A percentile compares a stretch with the other conserved stretches of the same genome.
Evolutionary conservation across 768 basidiomycete species (phyloP).

Genomic region (Kwoniella botswanensis): DNA sequence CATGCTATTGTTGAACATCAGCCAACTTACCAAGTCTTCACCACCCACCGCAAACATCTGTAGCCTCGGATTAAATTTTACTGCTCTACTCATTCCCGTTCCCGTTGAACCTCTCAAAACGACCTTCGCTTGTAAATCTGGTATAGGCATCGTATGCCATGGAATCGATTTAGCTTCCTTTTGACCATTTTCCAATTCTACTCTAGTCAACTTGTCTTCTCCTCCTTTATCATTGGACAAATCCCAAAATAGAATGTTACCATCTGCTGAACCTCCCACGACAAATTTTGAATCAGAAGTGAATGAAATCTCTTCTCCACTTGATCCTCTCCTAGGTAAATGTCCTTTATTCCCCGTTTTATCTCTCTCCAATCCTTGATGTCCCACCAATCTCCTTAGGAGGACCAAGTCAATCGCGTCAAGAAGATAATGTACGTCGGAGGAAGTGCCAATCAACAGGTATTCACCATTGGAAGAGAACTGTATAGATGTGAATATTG

Average conservation of each 20-base stretch:
- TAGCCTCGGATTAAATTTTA: constrained; percentile 84
- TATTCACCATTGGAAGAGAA: constrained; percentile 92
- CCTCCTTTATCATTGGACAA: constrained; percentile 60
- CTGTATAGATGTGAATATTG: constrained; percentile 85
- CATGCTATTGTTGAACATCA: constrained; percentile 60
- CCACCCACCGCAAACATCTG: constrained; percentile 71
- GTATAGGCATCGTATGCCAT: constrained; percentile 50
- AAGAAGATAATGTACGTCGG: constrained; percentile 87
- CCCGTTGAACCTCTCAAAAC: constrained; percentile 63
- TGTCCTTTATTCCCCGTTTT: constrained; percentile 60
- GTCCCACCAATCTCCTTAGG: constrained; percentile 83
- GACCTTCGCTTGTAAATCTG: constrained; percentile 61
- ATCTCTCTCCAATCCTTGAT: constrained; percentile 78
- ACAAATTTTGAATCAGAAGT: constrained; percentile 92
- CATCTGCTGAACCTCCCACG: constrained; percentile 74
- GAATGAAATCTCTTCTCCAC: constrained; percentile 93
- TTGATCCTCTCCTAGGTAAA: constrained; percentile 75
- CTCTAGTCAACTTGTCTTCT: constrained; percentile 18
- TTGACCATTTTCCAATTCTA: constrained; percentile 6
- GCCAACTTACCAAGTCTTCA: constrained; percentile 69
- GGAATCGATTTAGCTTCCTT: constrained; percentile 28
- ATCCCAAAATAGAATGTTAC: constrained; percentile 87
- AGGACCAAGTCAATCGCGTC: constrained; percentile 87
- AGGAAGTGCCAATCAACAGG: constrained; percentile 88
- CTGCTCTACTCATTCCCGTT: constrained; percentile 75